Evolutionary conservation across 805 yeast species (phyloP).

Genomic region (Ascoidea asiatica): DNA sequence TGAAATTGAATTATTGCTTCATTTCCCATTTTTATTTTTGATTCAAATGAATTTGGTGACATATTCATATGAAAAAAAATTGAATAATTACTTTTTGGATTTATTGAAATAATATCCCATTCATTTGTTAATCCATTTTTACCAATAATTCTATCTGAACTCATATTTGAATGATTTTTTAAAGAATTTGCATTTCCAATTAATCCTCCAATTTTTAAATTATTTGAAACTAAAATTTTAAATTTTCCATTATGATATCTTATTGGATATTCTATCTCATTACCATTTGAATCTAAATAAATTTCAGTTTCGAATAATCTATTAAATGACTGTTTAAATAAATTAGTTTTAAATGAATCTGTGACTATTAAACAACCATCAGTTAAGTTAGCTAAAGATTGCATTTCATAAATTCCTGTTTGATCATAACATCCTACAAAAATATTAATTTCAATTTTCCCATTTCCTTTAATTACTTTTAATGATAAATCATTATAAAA

Average conservation of each 20-base stretch:
- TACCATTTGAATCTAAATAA: background rate
- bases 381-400: slow-evolving; percentile 18
- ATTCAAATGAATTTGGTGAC: slow-evolving; percentile 12
- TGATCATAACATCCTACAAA: slow-evolving; percentile 27
- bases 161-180: slow-evolving; percentile 10
- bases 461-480: slow-evolving; percentile 12
- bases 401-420: slow-evolving; percentile 30
- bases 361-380: slow-evolving; percentile 20
- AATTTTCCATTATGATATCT: slow-evolving; percentile 11
- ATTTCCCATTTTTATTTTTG: background rate
- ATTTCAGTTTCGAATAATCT: slow-evolving; percentile 2
- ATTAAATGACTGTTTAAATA: slow-evolving; percentile 14
- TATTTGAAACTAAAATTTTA: slow-evolving; percentile 20
- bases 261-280: background rate
- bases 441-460: slow-evolving; percentile 14
- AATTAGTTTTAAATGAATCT: slow-evolving; percentile 18
- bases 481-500: slow-evolving; percentile 11
- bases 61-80: slow-evolving; percentile 23
- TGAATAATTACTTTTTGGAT: slow-evolving; percentile 15
- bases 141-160: slow-evolving; percentile 14
- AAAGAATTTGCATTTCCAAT: slow-evolving; percentile 21
- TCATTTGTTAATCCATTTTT: slow-evolving; percentile 22
- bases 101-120: slow-evolving; percentile 21
- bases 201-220: slow-evolving; percentile 20
- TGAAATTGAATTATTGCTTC: slow-evolving; percentile 21